Conservation (phyloP, 352 stramenopile genomes). For the Phytopythium sindhum region DNA sequence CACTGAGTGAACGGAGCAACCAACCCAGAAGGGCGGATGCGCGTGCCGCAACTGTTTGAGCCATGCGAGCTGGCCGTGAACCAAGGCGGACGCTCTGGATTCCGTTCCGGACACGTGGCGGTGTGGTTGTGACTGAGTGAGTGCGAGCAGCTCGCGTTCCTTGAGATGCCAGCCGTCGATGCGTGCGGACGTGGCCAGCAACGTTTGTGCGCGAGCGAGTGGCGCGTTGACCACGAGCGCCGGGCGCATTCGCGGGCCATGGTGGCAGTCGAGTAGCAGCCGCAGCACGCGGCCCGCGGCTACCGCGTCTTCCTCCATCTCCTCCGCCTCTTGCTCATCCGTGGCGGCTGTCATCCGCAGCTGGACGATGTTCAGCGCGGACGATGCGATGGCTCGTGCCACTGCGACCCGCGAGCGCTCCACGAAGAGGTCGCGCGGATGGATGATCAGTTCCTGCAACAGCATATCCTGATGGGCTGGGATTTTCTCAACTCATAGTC, state of each 20-base stretch:
- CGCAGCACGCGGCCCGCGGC: not conserved
- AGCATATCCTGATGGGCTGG: not conserved
- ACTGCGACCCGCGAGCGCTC: not conserved
- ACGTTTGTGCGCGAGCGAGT: constrained; percentile 1
- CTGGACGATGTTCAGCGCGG: not conserved
- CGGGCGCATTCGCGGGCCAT: not conserved
- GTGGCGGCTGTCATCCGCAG: not conserved
- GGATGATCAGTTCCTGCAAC: constrained; percentile 1
- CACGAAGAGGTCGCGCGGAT: not conserved
- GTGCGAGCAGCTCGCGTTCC: constrained; percentile 16
- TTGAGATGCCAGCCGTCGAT: constrained; percentile 25
- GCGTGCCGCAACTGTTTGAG: not conserved
- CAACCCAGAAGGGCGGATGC: constrained; percentile 5
- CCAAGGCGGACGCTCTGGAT: not conserved
- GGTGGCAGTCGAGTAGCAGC: not conserved
- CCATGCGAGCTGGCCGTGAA: not conserved
- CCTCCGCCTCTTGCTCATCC: not conserved
- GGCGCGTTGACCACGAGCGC: constrained; percentile 12
- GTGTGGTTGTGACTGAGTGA: not conserved
- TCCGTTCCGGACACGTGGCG: not conserved
- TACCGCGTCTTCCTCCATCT: not conserved
- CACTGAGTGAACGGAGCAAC: constrained; percentile 42
- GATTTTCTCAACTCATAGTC: not conserved
- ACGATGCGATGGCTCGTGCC: not conserved
- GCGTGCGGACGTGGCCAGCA: not conserved